phyloP scores from a whole-genome alignment of 2,329 filamentous ascomycete genomes.

The Diaporthe sp. region DNA sequence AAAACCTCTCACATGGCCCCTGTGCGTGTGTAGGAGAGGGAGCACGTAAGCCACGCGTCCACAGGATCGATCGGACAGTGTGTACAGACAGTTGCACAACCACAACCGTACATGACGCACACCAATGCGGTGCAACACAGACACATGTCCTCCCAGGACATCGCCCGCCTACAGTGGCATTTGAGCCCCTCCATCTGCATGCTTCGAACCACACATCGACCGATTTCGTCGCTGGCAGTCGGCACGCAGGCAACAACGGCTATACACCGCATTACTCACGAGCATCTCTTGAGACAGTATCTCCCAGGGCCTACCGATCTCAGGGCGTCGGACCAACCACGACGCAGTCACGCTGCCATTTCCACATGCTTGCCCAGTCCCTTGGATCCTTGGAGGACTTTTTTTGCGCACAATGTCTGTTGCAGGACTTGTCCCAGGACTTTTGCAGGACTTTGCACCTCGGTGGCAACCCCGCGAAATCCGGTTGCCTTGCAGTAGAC shows the following conservation, averaged over 20 bases:
- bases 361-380: not conserved
- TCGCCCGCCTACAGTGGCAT: slow-evolving; percentile 20
- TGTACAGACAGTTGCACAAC: not conserved
- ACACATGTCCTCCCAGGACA: slow-evolving; percentile 7
- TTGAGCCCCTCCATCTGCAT: not conserved
- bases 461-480: not conserved
- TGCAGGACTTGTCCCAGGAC: not conserved
- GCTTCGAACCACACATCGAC: no score
- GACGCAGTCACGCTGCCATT: not conserved
- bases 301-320: not conserved
- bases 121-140: slow-evolving; percentile 16
- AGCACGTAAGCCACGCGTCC: not conserved
- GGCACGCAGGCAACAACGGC: not conserved
- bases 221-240: not conserved
- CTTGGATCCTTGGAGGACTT: not conserved
- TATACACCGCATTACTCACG: slow-evolving; percentile 10
- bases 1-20: not conserved
- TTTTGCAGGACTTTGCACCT: not conserved
- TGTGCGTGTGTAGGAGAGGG: not conserved
- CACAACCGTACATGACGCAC: not conserved
- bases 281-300: not conserved
- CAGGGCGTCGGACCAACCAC: not conserved
- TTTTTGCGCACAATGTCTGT: not conserved
- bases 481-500: slow-evolving; percentile 3
- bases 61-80: not conserved